Percentiles rank a stretch among this genome's conserved stretches.
These are phyloP conservation scores for Vigna unguiculata DNA, from an alignment of 306 rosid genomes.

Conservation along the genomic window DNA sequence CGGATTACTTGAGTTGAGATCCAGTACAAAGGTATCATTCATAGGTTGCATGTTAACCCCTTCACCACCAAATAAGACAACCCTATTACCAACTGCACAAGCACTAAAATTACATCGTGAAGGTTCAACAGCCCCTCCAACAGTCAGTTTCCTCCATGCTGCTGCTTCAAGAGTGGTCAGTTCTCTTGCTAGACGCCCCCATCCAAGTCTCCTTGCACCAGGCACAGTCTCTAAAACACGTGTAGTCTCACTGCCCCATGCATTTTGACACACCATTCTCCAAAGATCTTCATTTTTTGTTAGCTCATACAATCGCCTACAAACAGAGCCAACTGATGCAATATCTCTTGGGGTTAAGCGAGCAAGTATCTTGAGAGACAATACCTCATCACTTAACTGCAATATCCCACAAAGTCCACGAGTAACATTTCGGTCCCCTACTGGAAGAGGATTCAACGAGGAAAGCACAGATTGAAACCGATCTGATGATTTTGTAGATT, in stretches of 20 bases:
- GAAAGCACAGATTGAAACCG: slow-evolving; percentile 71
- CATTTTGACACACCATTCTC: slow-evolving; percentile 99
- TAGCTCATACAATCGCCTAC: slow-evolving; percentile 73
- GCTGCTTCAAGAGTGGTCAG: slow-evolving; percentile 98
- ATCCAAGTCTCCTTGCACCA: slow-evolving; percentile 96
- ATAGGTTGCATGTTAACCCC: slow-evolving; percentile 99
- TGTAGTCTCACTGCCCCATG: slow-evolving; percentile 98
- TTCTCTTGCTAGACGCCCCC: slow-evolving; percentile 96
- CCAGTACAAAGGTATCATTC: slow-evolving; percentile 97
- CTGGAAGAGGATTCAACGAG: slow-evolving; percentile 60
- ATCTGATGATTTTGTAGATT: slow-evolving; percentile 66
- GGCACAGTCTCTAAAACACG: slow-evolving; percentile 94
- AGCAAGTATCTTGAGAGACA: slow-evolving; percentile 90
- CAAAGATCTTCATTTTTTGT: slow-evolving; percentile 92
- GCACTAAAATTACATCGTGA: slow-evolving; percentile 99
- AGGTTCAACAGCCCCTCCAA: slow-evolving; percentile 95
- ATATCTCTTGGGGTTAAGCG: slow-evolving; percentile 94
- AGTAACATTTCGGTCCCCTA: slow-evolving; percentile 80
- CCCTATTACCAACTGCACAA: slow-evolving; percentile 97
- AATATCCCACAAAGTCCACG: slow-evolving; percentile 94
- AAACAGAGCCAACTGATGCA: slow-evolving; percentile 93
- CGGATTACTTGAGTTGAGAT: slow-evolving; percentile 85
- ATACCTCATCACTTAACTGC: slow-evolving; percentile 94
- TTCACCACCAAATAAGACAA: slow-evolving; percentile 98
- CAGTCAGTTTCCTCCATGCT: slow-evolving; percentile 96